Conservation (phyloP, 2,329 filamentous ascomycete species). For the Hymenoscyphus repandus region DNA sequence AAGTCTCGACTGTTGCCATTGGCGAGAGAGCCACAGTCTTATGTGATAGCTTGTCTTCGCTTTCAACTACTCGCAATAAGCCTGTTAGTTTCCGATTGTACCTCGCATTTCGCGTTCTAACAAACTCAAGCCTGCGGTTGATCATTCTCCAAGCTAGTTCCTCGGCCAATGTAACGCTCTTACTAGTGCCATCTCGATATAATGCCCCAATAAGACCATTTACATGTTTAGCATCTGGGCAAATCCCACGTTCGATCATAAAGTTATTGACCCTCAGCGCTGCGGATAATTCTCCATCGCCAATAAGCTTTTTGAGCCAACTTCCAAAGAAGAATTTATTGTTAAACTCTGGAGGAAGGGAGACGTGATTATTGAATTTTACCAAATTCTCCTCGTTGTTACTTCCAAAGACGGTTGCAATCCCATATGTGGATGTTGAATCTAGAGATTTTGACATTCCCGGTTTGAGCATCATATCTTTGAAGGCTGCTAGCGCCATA, state of each 20-base stretch:
- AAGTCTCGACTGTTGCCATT: slow-evolving; percentile 71
- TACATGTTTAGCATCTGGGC: slow-evolving; percentile 67
- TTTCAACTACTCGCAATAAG: slow-evolving; percentile 14
- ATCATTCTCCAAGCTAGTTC: slow-evolving; percentile 74
- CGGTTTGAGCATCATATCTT: slow-evolving; percentile 71
- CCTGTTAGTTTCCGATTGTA: slow-evolving; percentile 5
- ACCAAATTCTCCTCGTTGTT: slow-evolving; percentile 28
- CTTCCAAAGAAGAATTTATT: slow-evolving; percentile 84
- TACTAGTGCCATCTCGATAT: slow-evolving; percentile 56
- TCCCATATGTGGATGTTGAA: slow-evolving; percentile 21
- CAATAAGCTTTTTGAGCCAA: slow-evolving; percentile 82
- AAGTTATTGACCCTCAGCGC: slow-evolving; percentile 68
- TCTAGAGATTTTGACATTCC: slow-evolving; percentile 10
- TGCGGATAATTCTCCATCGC: slow-evolving; percentile 63
- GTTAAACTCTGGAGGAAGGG: slow-evolving; percentile 46
- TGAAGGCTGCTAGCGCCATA: slow-evolving; percentile 70
- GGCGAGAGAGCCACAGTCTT: slow-evolving; percentile 40
- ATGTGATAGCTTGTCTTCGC: slow-evolving; percentile 13
- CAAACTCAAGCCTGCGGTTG: slow-evolving; percentile 57
- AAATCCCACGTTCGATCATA: slow-evolving; percentile 65
- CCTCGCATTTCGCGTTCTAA: slow-evolving; percentile 39
- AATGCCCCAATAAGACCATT: slow-evolving; percentile 80
- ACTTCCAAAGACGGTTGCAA: slow-evolving; percentile 16
- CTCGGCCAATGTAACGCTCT: slow-evolving; percentile 57
- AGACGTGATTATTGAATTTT: slow-evolving; percentile 33